phyloP scores from a whole-genome alignment of 1,284 basidiomycete genomes.

The Rhodotorula sp. region DNA sequence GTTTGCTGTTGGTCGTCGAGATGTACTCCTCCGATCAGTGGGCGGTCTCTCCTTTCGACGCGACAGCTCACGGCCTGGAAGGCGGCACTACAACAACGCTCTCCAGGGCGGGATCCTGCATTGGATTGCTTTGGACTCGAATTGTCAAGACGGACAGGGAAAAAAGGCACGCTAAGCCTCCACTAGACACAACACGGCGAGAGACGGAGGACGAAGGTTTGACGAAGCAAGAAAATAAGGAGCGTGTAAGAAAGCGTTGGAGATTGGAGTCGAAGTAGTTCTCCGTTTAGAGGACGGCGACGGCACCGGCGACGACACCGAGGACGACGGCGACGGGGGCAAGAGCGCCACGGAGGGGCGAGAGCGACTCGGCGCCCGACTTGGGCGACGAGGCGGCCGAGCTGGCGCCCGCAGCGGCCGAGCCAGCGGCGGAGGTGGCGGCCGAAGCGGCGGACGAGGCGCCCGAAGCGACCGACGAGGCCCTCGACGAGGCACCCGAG shows the following conservation, averaged over 20 bases:
- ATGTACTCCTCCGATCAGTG: no score
- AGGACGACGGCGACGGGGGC: constrained; percentile 1
- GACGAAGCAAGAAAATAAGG: neutral
- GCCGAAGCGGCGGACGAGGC: neutral
- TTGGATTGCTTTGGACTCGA: no score
- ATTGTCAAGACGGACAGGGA: neutral
- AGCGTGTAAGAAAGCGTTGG: neutral
- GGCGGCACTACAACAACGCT: neutral
- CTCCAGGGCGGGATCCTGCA: no score
- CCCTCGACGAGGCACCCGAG: neutral
- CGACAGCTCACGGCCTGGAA: no score
- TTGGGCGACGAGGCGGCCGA: neutral
- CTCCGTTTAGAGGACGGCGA: constrained; percentile 8
- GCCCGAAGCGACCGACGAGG: neutral
- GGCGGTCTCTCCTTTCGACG: no score
- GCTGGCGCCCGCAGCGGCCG: neutral
- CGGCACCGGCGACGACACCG: constrained; percentile 4
- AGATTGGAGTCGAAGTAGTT: neutral
- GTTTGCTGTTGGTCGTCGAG: no score
- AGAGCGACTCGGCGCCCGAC: neutral
- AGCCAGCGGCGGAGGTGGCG: neutral
- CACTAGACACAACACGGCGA: neutral
- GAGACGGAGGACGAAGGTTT: neutral
- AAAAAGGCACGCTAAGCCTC: neutral
- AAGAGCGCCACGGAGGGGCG: neutral